phyloP scores from a whole-genome alignment of 108 stramenopile species.

The Schizochytrium sp. region DNA sequence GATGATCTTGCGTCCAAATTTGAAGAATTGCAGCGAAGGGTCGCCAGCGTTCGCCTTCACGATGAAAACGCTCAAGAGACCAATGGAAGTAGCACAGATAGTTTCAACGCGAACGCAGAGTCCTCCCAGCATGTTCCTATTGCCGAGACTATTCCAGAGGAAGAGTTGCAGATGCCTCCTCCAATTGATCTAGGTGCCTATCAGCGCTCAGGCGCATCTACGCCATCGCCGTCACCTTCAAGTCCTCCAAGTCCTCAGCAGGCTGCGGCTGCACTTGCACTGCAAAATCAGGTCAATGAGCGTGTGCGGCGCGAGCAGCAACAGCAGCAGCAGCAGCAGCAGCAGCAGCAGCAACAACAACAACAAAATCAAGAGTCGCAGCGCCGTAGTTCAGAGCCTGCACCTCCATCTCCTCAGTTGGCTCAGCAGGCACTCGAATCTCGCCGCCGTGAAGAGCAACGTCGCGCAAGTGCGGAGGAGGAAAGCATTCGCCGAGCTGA shows the following conservation, averaged over 20 bases:
- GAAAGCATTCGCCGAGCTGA: background rate
- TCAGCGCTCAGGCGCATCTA: background rate
- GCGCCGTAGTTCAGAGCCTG: background rate
- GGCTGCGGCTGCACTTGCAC: slow-evolving; percentile 6
- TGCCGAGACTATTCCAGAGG: too few species aligned
- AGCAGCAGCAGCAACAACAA: background rate
- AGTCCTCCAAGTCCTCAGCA: slow-evolving; percentile 18
- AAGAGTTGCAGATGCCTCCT: too few species aligned
- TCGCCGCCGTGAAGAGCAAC: background rate
- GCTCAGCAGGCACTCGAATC: background rate
- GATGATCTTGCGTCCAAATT: slow-evolving; percentile 31
- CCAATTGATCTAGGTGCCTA: too few species aligned
- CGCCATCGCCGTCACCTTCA: background rate
- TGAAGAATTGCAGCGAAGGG: background rate
- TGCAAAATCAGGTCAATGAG: background rate
- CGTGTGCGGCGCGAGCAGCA: background rate
- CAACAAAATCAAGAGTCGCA: background rate
- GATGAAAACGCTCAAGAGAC: background rate
- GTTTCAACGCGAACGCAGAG: background rate
- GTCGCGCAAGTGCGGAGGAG: slow-evolving; percentile 40
- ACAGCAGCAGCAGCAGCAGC: background rate
- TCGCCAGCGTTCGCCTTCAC: background rate
- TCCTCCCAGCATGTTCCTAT: too few species aligned
- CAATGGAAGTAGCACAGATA: background rate
- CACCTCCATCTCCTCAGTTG: slow-evolving; percentile 15